Percentiles rank a stretch among this genome's conserved stretches.
Evolutionary conservation across 1,139 yeast species (phyloP).

Genomic region (Geotrichum armillariae): DNA sequence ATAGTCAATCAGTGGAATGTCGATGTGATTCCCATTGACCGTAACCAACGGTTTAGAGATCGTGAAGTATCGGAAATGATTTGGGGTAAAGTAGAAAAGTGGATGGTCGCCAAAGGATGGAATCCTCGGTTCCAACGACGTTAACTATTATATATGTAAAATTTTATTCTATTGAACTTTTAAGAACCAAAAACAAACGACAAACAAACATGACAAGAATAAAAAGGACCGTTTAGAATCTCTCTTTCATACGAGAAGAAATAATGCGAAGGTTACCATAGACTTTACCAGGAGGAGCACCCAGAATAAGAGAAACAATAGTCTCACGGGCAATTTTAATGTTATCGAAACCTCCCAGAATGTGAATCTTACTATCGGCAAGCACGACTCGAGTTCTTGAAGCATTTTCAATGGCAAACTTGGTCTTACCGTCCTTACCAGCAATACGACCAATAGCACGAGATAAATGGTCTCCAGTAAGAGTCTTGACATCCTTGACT

Average conservation of each 20-base stretch:
- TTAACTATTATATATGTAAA: conserved; percentile 1
- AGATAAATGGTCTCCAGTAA: conserved; percentile 92
- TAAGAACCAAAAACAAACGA: conserved; percentile 10
- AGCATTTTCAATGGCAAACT: conserved; percentile 97
- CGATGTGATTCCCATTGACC: conserved; percentile 70
- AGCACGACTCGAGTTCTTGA: conserved; percentile 96
- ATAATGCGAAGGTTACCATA: conserved; percentile 96
- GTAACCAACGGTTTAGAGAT: conserved; percentile 83
- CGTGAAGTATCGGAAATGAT: conserved; percentile 80
- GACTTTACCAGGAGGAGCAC: conserved; percentile 98
- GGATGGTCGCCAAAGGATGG: conserved; percentile 42
- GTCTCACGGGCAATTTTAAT: conserved; percentile 98
- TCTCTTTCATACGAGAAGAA: conserved; percentile 95
- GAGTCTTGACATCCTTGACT: conserved; percentile 92
- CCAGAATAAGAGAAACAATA: conserved; percentile 89
- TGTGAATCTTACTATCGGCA: conserved; percentile 95
- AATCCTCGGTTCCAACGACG: conserved; percentile 9
- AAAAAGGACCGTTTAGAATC: conserved; percentile 52
- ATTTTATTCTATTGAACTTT: conserved; percentile 20
- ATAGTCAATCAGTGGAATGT: conserved; percentile 88
- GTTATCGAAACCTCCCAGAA: conserved; percentile 94
- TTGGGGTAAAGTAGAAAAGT: conserved; percentile 59
- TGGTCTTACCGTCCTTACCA: conserved; percentile 98
- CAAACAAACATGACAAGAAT: not conserved
- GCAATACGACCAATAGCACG: conserved; percentile 99